Percentiles rank a stretch among this genome's conserved stretches.
Evolutionary conservation across 768 basidiomycete species (phyloP).

Genomic region (Rhizopogon roseolus): DNA sequence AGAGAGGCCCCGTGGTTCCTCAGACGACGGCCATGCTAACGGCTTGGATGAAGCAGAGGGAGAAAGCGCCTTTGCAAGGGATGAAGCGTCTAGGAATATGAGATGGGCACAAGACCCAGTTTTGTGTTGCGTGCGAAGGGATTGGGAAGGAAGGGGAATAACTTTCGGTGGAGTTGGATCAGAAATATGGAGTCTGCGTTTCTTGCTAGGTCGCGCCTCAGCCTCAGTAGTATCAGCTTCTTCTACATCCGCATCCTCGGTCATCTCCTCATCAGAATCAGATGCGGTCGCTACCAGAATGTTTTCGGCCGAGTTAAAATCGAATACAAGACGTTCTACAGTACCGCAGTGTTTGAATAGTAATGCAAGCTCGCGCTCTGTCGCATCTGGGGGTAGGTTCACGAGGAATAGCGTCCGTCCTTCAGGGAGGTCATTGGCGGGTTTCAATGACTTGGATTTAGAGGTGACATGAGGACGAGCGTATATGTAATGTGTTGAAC

Average conservation of each 20-base stretch:
- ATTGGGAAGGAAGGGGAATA: constrained; percentile 50
- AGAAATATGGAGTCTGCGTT: constrained; percentile 21
- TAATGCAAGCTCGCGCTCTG: constrained; percentile 69
- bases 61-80: constrained; percentile 61
- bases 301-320: constrained; percentile 33
- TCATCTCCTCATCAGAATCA: constrained; percentile 20
- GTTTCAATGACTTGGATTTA: constrained; percentile 29
- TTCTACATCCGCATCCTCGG: constrained; percentile 3
- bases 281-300: constrained; percentile 2
- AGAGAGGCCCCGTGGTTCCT: constrained; percentile 61
- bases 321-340: constrained; percentile 70
- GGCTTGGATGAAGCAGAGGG: constrained; percentile 39
- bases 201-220: constrained; percentile 24
- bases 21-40: constrained; percentile 60
- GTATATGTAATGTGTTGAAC: constrained; percentile 68
- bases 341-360: constrained; percentile 79
- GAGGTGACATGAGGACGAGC: constrained; percentile 59
- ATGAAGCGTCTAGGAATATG: constrained; percentile 64
- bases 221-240: background rate
- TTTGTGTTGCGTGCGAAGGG: constrained; percentile 52
- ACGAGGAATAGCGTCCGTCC: constrained; percentile 83
- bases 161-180: constrained; percentile 42
- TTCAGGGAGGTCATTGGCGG: constrained; percentile 29
- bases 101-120: constrained; percentile 72
- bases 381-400: constrained; percentile 86